These are phyloP conservation scores for Dryadomyces quercivorus DNA, from an alignment of 2,329 filamentous ascomycete species.

Conservation along the genomic window DNA sequence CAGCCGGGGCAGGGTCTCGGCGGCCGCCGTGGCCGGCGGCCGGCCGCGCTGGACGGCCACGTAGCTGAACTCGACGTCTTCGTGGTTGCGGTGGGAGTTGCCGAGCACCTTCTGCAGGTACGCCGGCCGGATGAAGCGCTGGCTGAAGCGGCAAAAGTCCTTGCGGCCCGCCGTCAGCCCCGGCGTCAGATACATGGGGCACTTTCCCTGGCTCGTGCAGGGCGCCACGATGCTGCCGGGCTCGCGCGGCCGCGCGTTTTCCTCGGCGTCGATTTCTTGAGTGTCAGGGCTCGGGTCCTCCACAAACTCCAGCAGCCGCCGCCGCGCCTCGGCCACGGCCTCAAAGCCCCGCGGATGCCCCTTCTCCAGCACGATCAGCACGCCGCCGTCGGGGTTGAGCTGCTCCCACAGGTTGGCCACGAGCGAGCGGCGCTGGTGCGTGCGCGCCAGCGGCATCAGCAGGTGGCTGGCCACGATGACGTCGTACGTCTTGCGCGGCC, in stretches of 20 bases:
- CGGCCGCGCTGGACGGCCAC: slow-evolving; percentile 51
- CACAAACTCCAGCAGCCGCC: slow-evolving; percentile 67
- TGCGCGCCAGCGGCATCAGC: slow-evolving; percentile 63
- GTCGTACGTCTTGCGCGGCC: slow-evolving; percentile 67
- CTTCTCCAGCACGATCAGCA: slow-evolving; percentile 82
- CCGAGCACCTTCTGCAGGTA: slow-evolving; percentile 71
- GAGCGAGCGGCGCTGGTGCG: slow-evolving; percentile 63
- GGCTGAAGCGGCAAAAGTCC: slow-evolving; percentile 83
- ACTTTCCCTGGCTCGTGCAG: slow-evolving; percentile 80
- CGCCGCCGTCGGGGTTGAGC: slow-evolving; percentile 69
- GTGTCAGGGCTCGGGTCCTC: slow-evolving; percentile 37
- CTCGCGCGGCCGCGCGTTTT: slow-evolving; percentile 29
- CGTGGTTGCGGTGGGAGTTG: slow-evolving; percentile 62
- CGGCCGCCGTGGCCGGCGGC: slow-evolving; percentile 17
- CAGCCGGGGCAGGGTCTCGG: slow-evolving; percentile 15
- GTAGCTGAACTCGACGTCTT: slow-evolving; percentile 86
- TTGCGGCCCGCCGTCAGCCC: slow-evolving; percentile 64
- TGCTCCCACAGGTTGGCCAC: slow-evolving; percentile 85
- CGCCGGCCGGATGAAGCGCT: slow-evolving; percentile 73
- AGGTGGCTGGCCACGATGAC: slow-evolving; percentile 81
- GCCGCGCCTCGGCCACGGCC: slow-evolving; percentile 72
- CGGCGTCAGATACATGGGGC: slow-evolving; percentile 73
- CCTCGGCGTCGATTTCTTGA: neutral
- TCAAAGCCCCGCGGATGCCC: slow-evolving; percentile 87
- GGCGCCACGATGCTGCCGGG: slow-evolving; percentile 55